Evolutionary conservation across 805 yeast genomes (phyloP).

Genomic region (Starmerella floricola): DNA sequence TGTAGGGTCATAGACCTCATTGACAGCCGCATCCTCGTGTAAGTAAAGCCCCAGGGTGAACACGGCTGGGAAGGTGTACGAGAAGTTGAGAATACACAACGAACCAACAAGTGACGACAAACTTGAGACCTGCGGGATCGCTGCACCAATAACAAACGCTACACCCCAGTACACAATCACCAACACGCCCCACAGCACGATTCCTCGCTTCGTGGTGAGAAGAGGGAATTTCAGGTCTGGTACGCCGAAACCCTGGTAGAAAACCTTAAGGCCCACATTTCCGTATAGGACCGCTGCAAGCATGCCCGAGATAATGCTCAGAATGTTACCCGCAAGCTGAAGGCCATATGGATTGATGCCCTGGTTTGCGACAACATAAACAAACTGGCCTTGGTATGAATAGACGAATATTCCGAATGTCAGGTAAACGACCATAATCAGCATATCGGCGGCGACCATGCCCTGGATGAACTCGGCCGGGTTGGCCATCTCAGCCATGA

Average conservation of each 20-base stretch:
- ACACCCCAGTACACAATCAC: slow-evolving; percentile 36
- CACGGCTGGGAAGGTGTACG: slow-evolving; percentile 36
- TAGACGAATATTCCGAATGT: slow-evolving; percentile 36
- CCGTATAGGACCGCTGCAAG: slow-evolving; percentile 38
- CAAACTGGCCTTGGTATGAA: slow-evolving; percentile 37
- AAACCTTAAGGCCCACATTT: slow-evolving; percentile 37
- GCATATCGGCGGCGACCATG: slow-evolving; percentile 33
- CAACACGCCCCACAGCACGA: slow-evolving; percentile 30
- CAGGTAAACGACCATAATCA: slow-evolving; percentile 34
- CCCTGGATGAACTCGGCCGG: slow-evolving; percentile 42
- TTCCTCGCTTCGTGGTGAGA: slow-evolving; percentile 30
- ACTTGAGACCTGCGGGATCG: slow-evolving; percentile 35
- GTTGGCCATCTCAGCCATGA: slow-evolving; percentile 38
- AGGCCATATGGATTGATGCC: slow-evolving; percentile 29
- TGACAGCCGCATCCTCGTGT: slow-evolving; percentile 12
- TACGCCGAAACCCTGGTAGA: slow-evolving; percentile 33
- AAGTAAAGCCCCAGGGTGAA: slow-evolving; percentile 13
- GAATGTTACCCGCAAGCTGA: slow-evolving; percentile 32
- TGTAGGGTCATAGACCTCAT: slow-evolving; percentile 15
- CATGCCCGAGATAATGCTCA: slow-evolving; percentile 32
- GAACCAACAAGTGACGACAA: slow-evolving; percentile 34
- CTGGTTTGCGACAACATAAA: slow-evolving; percentile 31
- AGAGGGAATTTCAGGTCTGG: slow-evolving; percentile 28
- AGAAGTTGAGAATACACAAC: slow-evolving; percentile 36
- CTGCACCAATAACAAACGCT: slow-evolving; percentile 36